These are phyloP conservation scores for Gillenia trifoliata DNA, from an alignment of 306 rosid genomes.

Conservation along the genomic window DNA sequence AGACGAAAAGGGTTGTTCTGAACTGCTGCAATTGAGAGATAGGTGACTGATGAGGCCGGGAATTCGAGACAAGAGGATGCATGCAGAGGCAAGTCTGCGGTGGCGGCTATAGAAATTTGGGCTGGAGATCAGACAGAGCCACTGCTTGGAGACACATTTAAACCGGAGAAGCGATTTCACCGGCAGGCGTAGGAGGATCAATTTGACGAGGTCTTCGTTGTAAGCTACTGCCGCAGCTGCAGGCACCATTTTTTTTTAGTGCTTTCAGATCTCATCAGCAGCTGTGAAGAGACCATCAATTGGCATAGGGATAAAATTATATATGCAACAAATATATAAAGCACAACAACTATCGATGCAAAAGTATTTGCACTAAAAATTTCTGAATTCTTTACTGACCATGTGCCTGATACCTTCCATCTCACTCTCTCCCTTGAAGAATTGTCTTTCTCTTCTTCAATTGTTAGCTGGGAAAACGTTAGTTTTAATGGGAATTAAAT, in stretches of 20 bases:
- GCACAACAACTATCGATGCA: too few relatives aligned
- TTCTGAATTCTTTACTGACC: too few relatives aligned
- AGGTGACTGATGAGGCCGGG: neutral
- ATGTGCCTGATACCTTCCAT: too few relatives aligned
- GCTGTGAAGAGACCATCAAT: neutral
- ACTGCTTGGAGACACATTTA: constrained; percentile 19
- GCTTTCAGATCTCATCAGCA: neutral
- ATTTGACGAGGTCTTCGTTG: neutral
- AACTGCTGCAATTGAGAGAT: neutral
- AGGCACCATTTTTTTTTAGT: neutral
- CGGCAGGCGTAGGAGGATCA: constrained; percentile 5
- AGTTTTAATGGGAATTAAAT: too few relatives aligned
- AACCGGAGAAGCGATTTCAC: constrained; percentile 17
- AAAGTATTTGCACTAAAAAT: too few relatives aligned
- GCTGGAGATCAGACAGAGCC: constrained; percentile 13
- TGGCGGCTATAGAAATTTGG: neutral
- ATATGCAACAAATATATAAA: too few relatives aligned
- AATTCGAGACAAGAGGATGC: constrained; percentile 6
- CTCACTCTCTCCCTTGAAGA: too few relatives aligned
- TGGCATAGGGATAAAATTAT: neutral
- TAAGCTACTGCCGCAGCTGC: neutral
- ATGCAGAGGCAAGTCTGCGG: neutral
- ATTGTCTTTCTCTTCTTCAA: too few relatives aligned
- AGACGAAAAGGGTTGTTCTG: constrained; percentile 1
- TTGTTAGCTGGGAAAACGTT: too few relatives aligned